Base-by-base conservation (phyloP, 768 basidiomycete genomes). In the Mycena rosella region DNA sequence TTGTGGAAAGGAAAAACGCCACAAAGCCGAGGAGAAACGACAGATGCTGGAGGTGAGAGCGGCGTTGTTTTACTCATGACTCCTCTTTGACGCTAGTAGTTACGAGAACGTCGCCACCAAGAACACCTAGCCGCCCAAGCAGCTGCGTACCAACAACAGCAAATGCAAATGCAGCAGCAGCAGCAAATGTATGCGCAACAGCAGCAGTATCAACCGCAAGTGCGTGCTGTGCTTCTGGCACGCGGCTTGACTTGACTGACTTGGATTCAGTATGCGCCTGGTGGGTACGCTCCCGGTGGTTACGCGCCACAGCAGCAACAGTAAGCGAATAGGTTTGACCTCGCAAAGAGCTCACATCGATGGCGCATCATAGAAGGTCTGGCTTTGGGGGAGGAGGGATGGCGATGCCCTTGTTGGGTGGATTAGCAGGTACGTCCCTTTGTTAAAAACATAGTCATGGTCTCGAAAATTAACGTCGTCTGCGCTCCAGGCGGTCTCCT, bases 401-500 rank as follows among this genome's bases (percentile, higher is more conserved):
- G 78, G 83, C 75, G 1, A 54, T 84, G 32, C 82, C 84, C 0
- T 67, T 87, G 18, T 68, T 69, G 29, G 68, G 68, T 27, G 67
- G 67, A 2, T 49, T 68, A 44, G 67, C 67, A 30, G 67, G 67
- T 49, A 30, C 26, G 57, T 54, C 9, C 22, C 3, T 42, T 34
- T 2, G 7, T 26, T 51, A 3, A 11, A 22, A 15, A 18, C 36
- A 30, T 15, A n/a, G 14, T 14, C 11, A 36, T 17, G n/a, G n/a
- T n/a, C n/a, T n/a, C n/a, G n/a, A n/a, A n/a, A 34, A 36, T 32
- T 61, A n/a, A 61, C 54, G 1, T 8, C 3, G 84, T 85, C 14
- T 70, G 87, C 24, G 48, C 22, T 30, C 84, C 82, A 14, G 87
- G 87, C 3, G 87, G 86, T 6, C 70, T 88, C 34, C 71, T 88